These are phyloP conservation scores for Pythium monospermum DNA, from an alignment of 352 stramenopile species.

Conservation along the genomic window DNA sequence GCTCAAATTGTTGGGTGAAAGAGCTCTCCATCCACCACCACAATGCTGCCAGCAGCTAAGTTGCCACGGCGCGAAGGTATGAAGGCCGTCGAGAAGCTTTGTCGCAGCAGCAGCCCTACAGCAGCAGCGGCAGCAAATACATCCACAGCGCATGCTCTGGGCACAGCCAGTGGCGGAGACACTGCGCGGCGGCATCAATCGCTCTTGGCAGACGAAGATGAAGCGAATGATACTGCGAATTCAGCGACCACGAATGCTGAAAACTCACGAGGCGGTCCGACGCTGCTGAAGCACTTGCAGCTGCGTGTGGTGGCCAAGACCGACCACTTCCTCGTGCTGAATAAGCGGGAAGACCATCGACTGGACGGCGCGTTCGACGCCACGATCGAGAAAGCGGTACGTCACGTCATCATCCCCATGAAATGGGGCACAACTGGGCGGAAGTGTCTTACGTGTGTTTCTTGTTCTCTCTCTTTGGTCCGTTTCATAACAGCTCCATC, in stretches of 20 bases:
- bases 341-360: conserved; percentile 78
- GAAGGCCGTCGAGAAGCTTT: conserved; percentile 24
- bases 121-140: background rate
- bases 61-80: conserved; percentile 21
- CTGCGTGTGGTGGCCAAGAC: conserved; percentile 47
- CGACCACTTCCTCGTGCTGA: conserved; percentile 64
- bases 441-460: no score
- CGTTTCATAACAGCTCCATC: conserved; percentile 38
- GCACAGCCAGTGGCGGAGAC: conserved; percentile 17
- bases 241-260: conserved; percentile 10
- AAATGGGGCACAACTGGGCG: no score
- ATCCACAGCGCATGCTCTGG: background rate
- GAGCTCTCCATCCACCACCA: background rate
- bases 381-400: conserved; percentile 85
- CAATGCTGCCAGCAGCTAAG: conserved; percentile 17
- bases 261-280: conserved; percentile 42
- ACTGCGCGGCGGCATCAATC: conserved; percentile 39
- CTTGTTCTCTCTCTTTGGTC: conserved; percentile 5
- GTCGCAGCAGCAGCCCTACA: background rate
- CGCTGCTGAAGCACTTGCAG: conserved; percentile 43
- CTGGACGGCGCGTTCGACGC: conserved; percentile 86
- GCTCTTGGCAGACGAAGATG: conserved; percentile 31
- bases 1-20: background rate
- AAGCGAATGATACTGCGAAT: background rate
- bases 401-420: background rate